Conservation (phyloP, 1,139 yeast genomes). For the Hyphopichia burtonii region DNA sequence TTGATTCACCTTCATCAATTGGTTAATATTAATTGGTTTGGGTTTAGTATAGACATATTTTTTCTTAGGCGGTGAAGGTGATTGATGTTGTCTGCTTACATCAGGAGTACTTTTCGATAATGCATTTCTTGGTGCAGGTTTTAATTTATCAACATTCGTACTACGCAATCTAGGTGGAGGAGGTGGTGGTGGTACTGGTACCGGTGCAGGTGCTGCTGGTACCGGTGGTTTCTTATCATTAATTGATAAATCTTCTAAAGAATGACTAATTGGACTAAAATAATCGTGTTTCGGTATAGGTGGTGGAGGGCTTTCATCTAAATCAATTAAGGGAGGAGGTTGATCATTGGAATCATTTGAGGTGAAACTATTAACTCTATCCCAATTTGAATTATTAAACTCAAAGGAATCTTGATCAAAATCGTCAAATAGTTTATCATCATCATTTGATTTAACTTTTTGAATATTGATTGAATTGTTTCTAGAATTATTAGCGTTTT, state of each 20-base stretch:
- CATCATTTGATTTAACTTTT: constrained; percentile 1
- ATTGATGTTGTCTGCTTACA: not conserved
- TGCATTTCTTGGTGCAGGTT: not conserved
- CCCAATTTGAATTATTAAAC: constrained; percentile 28
- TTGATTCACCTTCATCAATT: constrained; percentile 31
- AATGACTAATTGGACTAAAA: constrained; percentile 7
- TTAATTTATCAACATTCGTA: constrained; percentile 2
- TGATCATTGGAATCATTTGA: constrained; percentile 7
- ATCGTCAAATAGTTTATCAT: constrained; percentile 37
- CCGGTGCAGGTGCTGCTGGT: constrained; percentile 9
- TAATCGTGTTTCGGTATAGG: not conserved
- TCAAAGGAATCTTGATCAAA: constrained; percentile 44
- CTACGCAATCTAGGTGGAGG: constrained; percentile 10
- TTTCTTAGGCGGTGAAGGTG: constrained; percentile 11
- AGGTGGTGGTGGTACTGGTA: constrained; percentile 10
- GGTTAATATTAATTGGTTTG: constrained; percentile 37
- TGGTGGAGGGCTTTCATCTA: constrained; percentile 16
- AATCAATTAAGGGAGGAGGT: constrained; percentile 34
- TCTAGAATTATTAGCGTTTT: constrained; percentile 29
- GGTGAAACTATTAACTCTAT: constrained; percentile 15
- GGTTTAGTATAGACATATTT: constrained; percentile 42
- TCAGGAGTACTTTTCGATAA: not conserved
- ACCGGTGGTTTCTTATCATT: constrained; percentile 13
- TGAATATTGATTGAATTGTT: constrained; percentile 11
- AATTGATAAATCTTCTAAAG: constrained; percentile 19